Conservation (phyloP, 495 filamentous ascomycete genomes). For the Podospora fimiseda region DNA sequence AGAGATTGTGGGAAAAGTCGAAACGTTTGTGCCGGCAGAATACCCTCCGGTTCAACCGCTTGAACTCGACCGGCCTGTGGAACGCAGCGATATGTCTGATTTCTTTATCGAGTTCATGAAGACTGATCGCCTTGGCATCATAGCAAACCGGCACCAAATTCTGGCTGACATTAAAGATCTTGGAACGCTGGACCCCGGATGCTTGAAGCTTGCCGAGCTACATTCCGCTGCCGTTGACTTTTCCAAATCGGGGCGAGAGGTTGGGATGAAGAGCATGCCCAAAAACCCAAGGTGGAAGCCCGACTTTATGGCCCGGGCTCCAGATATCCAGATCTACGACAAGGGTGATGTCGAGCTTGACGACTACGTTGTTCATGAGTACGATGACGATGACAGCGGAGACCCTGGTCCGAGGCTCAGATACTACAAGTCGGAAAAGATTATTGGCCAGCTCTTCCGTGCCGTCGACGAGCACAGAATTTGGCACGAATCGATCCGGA, state of each 20-base stretch:
- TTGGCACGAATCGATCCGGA: constrained; percentile 49
- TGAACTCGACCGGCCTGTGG: constrained; percentile 51
- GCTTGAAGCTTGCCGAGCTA: constrained; percentile 58
- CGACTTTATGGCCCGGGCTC: constrained; percentile 57
- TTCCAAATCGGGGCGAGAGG: constrained; percentile 69
- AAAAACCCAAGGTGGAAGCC: constrained; percentile 24
- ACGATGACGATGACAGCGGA: constrained; percentile 49
- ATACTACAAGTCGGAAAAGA: constrained; percentile 64
- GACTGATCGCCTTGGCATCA: constrained; percentile 63
- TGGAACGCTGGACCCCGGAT: constrained; percentile 54
- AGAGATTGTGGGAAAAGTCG: constrained; percentile 29
- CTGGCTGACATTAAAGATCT: constrained; percentile 53
- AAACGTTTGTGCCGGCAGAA: constrained; percentile 51
- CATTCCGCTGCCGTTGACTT: constrained; percentile 78
- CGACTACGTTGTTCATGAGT: constrained; percentile 20
- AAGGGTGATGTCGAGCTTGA: constrained; percentile 42
- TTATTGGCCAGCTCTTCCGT: constrained; percentile 67
- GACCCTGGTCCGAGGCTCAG: constrained; percentile 40
- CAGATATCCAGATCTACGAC: constrained; percentile 47
- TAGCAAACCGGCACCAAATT: constrained; percentile 60
- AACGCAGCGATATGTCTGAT: constrained; percentile 56
- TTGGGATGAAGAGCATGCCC: constrained; percentile 36
- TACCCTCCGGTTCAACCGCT: constrained; percentile 53
- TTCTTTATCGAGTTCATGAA: constrained; percentile 81
- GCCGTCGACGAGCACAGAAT: constrained; percentile 67